Percentiles rank a stretch among this genome's conserved stretches.
Evolutionary conservation across 331 rosid species (phyloP).

Genomic region (Malus hybrid): DNA sequence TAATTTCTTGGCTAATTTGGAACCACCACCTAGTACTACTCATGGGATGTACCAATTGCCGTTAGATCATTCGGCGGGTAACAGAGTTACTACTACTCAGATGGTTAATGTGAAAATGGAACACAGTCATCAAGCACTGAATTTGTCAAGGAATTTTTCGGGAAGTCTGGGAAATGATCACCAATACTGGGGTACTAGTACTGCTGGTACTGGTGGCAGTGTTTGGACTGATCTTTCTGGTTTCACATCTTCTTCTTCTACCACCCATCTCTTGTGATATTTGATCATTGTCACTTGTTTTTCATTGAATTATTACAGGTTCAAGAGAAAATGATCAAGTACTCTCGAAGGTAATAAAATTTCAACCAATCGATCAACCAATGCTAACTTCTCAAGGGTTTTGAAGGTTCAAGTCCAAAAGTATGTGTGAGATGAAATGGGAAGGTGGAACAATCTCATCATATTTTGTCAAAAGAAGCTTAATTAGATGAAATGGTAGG

Average conservation of each 20-base stretch:
- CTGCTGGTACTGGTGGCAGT: slow-evolving; percentile 7
- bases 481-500: slow-evolving; percentile 23
- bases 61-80: slow-evolving; percentile 20
- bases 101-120: slow-evolving; percentile 43
- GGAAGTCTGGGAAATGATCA: slow-evolving; percentile 41
- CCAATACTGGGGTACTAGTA: slow-evolving; percentile 22
- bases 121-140: slow-evolving; percentile 57
- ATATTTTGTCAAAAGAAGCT: slow-evolving; percentile 11
- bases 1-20: slow-evolving; percentile 42
- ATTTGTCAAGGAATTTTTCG: slow-evolving; percentile 45
- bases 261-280: slow-evolving; percentile 45
- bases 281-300: not conserved
- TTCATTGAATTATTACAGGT: not conserved
- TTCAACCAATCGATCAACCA: not conserved
- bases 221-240: slow-evolving; percentile 65
- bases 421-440: not conserved
- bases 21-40: slow-evolving; percentile 25
- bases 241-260: slow-evolving; percentile 56
- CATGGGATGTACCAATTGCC: slow-evolving; percentile 40
- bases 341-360: not conserved
- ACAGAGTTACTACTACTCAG: slow-evolving; percentile 24
- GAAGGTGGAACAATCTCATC: slow-evolving; percentile 7
- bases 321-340: not conserved
- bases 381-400: not conserved
- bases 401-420: not conserved